Base-by-base conservation (phyloP, 371 early-diverging fungal genomes). In the Syncephalastrum contaminatum region DNA sequence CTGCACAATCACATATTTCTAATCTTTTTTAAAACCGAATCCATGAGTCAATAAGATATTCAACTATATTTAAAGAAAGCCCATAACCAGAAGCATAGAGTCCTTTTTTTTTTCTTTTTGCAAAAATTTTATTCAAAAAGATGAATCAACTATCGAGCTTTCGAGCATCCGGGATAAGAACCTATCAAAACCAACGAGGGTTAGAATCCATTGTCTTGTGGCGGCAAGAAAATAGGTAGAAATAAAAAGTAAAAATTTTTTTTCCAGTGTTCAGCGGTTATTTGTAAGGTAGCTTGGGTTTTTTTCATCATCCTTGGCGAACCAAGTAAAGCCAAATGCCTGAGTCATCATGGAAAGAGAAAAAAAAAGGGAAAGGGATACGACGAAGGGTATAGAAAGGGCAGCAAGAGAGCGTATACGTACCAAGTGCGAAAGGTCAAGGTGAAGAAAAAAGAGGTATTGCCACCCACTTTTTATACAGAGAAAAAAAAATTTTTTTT, bases 261-360 rank as follows among this genome's bases (percentile, higher is more conserved):
- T 51, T 25, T 25, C 45, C 36, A 48, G 43, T 55, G 44, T 52
- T 72, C 73, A 72, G 74, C 43, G 48, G 51, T 51, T 56, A 56
- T 54, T 54, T 60, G 54, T 54, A 53, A 68, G 75, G 72, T 72
- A 72, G 72, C 72, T 75, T 62, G 72, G 55, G 41, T 30, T 30
- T 64, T 72, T 69, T 64, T 75, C 75, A 69, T 75, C 75, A 75
- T 56, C 60, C 67, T 27, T 55, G 19, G 41, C 63, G 63, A 55
- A 61, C 59, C 50, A 58, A 58, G 70, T 75, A 75, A 75, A 75
- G 75, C 69, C 75, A 75, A 75, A 75, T 75, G 75, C 75, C 75
- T 62, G 62, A 47, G 47, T 75, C 75, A 75, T 75, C 75, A 60
- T 72, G 58, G 43, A 24, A 58, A 40, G 51, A 27, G 63, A 48